Conservation (phyloP, 2,329 filamentous ascomycete genomes). For the Orbilia brochopaga region DNA sequence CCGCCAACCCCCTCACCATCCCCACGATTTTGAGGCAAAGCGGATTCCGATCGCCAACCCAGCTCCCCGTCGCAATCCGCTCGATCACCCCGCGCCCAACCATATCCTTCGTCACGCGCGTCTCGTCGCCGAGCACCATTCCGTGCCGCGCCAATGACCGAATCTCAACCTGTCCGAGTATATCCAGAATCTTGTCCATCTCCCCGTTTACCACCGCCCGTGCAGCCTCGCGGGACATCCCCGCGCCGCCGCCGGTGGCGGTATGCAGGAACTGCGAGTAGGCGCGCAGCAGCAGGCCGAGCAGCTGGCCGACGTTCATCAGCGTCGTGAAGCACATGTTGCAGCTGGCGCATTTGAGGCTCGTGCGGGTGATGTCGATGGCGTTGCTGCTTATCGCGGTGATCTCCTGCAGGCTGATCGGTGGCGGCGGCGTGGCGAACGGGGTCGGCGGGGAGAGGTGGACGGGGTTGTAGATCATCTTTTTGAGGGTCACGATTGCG, state of each 20-base stretch:
- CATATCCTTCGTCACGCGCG: constrained; percentile 45
- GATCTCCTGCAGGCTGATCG: constrained; percentile 43
- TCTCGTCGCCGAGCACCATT: constrained; percentile 30
- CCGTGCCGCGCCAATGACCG: constrained; percentile 40
- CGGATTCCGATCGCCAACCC: constrained; percentile 45
- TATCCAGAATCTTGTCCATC: constrained; percentile 50
- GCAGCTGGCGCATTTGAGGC: constrained; percentile 46
- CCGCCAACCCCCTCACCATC: constrained; percentile 42
- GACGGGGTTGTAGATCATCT: constrained; percentile 50
- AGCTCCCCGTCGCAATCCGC: constrained; percentile 43
- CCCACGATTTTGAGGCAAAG: constrained; percentile 47
- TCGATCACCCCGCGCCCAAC: constrained; percentile 44
- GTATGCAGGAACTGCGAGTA: constrained; percentile 47
- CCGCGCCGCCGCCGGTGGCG: constrained; percentile 9
- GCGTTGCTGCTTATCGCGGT: constrained; percentile 41
- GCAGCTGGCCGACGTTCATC: constrained; percentile 47
- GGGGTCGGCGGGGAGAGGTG: constrained; percentile 46
- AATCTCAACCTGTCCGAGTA: constrained; percentile 45
- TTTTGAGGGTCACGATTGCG: constrained; percentile 48
- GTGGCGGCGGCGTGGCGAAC: constrained; percentile 41
- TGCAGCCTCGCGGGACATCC: constrained; percentile 32
- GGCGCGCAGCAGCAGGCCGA: constrained; percentile 34
- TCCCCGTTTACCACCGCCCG: constrained; percentile 33
- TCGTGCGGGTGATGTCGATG: constrained; percentile 45
- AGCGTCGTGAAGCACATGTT: constrained; percentile 50